These are phyloP conservation scores for Agaricales sp. DNA, from an alignment of 1,284 basidiomycete genomes.

Conservation along the genomic window DNA sequence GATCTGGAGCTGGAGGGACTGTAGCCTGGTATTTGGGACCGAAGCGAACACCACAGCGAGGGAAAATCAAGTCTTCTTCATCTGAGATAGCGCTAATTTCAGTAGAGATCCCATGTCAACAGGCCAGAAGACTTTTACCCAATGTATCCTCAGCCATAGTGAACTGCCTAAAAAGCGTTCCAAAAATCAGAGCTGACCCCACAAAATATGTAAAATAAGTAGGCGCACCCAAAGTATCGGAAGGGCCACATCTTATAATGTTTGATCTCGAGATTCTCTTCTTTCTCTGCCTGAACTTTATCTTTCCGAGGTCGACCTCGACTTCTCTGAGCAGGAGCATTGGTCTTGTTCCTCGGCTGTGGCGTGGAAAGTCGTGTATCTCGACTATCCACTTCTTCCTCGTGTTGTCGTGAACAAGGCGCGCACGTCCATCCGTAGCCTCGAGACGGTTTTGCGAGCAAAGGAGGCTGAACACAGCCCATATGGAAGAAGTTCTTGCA, in stretches of 20 bases:
- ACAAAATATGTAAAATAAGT: not conserved
- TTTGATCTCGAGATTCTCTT: constrained; percentile 68
- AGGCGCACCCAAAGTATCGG: constrained; percentile 85
- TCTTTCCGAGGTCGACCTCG: constrained; percentile 70
- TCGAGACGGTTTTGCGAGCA: constrained; percentile 91
- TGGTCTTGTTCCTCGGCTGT: constrained; percentile 34
- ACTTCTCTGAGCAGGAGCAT: constrained; percentile 53
- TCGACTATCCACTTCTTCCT: constrained; percentile 77
- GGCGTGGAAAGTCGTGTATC: constrained; percentile 48
- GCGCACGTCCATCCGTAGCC: constrained; percentile 98
- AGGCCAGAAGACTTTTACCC: constrained; percentile 33
- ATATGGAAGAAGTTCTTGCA: constrained; percentile 97
- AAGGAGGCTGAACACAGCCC: constrained; percentile 85
- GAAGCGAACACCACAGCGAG: constrained; percentile 79
- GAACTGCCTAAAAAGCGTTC: constrained; percentile 50
- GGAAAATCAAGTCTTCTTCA: constrained; percentile 91
- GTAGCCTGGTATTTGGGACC: constrained; percentile 81
- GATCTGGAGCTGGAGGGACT: constrained; percentile 39
- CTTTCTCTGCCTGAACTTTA: constrained; percentile 53
- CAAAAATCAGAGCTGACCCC: constrained; percentile 5
- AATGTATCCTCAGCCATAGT: constrained; percentile 89
- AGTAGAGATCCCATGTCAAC: constrained; percentile 12
- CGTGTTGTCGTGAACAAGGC: constrained; percentile 81
- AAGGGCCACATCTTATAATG: constrained; percentile 94
- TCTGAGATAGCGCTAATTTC: constrained; percentile 36